phyloP scores from a whole-genome alignment of 768 basidiomycete genomes.

The Paxillus rubicundulus region DNA sequence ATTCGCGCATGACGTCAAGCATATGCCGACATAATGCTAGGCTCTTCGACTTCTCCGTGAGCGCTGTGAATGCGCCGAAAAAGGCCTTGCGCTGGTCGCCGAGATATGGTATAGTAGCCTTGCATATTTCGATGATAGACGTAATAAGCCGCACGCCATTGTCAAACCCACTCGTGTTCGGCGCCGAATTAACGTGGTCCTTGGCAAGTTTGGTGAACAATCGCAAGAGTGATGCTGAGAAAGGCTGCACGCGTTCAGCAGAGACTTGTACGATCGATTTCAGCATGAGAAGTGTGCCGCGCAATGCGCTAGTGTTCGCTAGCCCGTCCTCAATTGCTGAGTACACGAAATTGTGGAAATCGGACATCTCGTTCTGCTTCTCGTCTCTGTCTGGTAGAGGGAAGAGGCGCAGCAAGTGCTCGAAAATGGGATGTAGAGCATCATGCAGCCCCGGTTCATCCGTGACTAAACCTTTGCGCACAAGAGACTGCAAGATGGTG shows the following conservation, averaged over 20 bases:
- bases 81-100: constrained; percentile 85
- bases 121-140: constrained; percentile 85
- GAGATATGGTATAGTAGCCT: constrained; percentile 73
- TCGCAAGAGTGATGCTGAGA: constrained; percentile 73
- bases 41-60: constrained; percentile 90
- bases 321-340: constrained; percentile 75
- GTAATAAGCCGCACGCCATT: constrained; percentile 63
- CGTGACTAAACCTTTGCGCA: constrained; percentile 81
- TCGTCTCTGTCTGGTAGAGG: constrained; percentile 81
- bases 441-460: constrained; percentile 83
- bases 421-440: constrained; percentile 77
- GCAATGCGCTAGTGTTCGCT: constrained; percentile 65
- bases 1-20: constrained; percentile 80
- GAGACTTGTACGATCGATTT: constrained; percentile 78
- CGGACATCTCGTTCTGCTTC: constrained; percentile 62
- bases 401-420: constrained; percentile 71
- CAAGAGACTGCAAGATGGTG: constrained; percentile 69
- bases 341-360: constrained; percentile 77
- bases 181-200: constrained; percentile 71
- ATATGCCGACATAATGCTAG: constrained; percentile 75
- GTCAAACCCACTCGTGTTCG: constrained; percentile 50
- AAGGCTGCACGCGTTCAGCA: constrained; percentile 82
- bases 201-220: constrained; percentile 82
- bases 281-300: constrained; percentile 83
- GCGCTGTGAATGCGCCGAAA: constrained; percentile 68